Conservation (phyloP, 257 asterid genomes). For the Coffea canephora region DNA sequence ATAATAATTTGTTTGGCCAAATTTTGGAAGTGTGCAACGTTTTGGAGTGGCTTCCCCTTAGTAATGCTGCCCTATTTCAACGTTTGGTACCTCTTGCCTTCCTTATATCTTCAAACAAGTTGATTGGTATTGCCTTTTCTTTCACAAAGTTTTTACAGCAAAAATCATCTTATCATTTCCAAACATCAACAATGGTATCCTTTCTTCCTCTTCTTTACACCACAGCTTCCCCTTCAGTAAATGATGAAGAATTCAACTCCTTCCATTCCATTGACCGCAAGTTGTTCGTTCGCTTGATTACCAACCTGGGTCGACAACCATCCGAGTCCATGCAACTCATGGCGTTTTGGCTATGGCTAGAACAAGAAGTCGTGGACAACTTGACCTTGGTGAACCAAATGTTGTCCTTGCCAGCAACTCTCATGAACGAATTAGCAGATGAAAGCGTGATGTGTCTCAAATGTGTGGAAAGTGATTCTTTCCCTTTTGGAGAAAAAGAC, state of each 20-base stretch:
- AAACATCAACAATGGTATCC: background rate
- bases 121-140: background rate
- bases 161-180: background rate
- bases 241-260: constrained; percentile 47
- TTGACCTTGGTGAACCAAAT: constrained; percentile 26
- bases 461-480: constrained; percentile 30
- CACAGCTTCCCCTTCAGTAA: constrained; percentile 14
- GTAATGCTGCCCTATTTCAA: background rate
- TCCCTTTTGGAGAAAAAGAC: background rate
- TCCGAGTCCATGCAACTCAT: constrained; percentile 44
- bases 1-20: background rate
- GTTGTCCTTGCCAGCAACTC: constrained; percentile 25
- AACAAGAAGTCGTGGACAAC: constrained; percentile 24
- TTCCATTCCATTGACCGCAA: constrained; percentile 58
- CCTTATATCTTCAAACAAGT: too few species aligned
- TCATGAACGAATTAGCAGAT: constrained; percentile 35
- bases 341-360: constrained; percentile 63
- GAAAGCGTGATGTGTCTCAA: constrained; percentile 46
- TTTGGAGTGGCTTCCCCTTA: background rate
- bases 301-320: constrained; percentile 46
- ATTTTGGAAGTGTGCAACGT: background rate
- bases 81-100: background rate
- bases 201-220: background rate
- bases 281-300: constrained; percentile 32
- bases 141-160: background rate